phyloP scores from a whole-genome alignment of 179 eudicot genomes.

The Camellia oleifera region DNA sequence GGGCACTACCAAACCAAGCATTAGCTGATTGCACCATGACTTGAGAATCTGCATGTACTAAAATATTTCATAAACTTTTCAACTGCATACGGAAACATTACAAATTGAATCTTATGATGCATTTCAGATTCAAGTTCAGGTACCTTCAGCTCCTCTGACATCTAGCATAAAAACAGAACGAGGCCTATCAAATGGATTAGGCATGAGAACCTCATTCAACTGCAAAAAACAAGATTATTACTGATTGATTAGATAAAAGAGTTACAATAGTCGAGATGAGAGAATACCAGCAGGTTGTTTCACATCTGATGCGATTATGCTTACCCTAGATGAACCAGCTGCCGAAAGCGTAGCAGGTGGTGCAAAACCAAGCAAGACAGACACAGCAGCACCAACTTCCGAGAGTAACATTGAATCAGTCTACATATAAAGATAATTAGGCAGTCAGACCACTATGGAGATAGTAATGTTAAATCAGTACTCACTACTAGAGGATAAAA shows the following conservation, averaged over 20 bases:
- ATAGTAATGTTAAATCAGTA: too few relatives aligned
- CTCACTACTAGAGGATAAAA: too few relatives aligned
- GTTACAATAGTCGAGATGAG: neutral
- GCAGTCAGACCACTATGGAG: slow-evolving; percentile 9
- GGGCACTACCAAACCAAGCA: slow-evolving; percentile 27
- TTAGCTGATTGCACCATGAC: slow-evolving; percentile 30
- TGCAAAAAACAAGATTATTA: slow-evolving; percentile 30
- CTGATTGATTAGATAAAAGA: neutral
- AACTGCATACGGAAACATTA: slow-evolving; percentile 5
- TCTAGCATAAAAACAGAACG: slow-evolving; percentile 71
- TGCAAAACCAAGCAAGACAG: slow-evolving; percentile 83
- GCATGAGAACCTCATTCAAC: slow-evolving; percentile 75
- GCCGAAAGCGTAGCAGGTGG: slow-evolving; percentile 72
- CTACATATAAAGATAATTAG: slow-evolving; percentile 31
- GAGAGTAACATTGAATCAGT: slow-evolving; percentile 44
- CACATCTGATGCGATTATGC: neutral
- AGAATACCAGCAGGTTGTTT: slow-evolving; percentile 9
- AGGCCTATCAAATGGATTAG: slow-evolving; percentile 95
- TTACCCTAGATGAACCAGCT: slow-evolving; percentile 72
- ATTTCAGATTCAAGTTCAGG: slow-evolving; percentile 6
- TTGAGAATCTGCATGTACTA: slow-evolving; percentile 43
- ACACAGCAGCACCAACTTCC: slow-evolving; percentile 84
- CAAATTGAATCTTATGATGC: slow-evolving; percentile 8
- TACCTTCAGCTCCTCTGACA: slow-evolving; percentile 71
- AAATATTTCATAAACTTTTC: slow-evolving; percentile 4